A percentile compares a stretch with the other conserved stretches of the same genome.
These are phyloP conservation scores for Russula emetica DNA, from an alignment of 768 basidiomycete species.

Conservation along the genomic window DNA sequence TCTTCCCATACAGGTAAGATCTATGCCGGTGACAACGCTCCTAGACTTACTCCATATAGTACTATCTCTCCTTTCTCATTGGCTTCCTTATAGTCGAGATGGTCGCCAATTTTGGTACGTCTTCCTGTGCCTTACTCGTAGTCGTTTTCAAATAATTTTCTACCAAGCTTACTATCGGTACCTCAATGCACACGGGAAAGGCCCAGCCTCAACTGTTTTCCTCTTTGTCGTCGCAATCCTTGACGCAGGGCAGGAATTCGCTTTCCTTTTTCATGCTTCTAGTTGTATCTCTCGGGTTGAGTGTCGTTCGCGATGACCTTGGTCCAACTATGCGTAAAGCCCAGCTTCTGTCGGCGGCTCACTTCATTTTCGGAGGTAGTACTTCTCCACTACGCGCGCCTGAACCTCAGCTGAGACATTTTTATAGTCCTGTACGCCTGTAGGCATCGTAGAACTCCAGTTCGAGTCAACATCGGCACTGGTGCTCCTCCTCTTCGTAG, in stretches of 20 bases:
- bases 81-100: slow-evolving; percentile 89
- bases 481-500: slow-evolving; percentile 80
- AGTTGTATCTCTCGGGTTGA: slow-evolving; percentile 87
- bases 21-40: neutral
- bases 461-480: slow-evolving; percentile 87
- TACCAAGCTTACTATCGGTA: slow-evolving; percentile 83
- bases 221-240: slow-evolving; percentile 94
- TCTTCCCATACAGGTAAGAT: slow-evolving; percentile 78
- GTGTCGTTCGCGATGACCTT: slow-evolving; percentile 85
- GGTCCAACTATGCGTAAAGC: slow-evolving; percentile 82
- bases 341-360: slow-evolving; percentile 72
- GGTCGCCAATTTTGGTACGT: slow-evolving; percentile 82
- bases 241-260: slow-evolving; percentile 92
- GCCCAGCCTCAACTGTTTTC: slow-evolving; percentile 76
- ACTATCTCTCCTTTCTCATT: slow-evolving; percentile 87
- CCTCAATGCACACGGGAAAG: slow-evolving; percentile 80
- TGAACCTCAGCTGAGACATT: neutral
- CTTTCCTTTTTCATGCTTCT: slow-evolving; percentile 94
- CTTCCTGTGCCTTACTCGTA: neutral
- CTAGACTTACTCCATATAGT: slow-evolving; percentile 41
- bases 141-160: slow-evolving; percentile 1
- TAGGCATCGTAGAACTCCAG: slow-evolving; percentile 91
- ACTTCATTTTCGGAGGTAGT: slow-evolving; percentile 93
- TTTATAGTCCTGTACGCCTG: slow-evolving; percentile 76
- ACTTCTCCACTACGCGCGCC: slow-evolving; percentile 17